Evolutionary conservation across 768 basidiomycete species (phyloP), one percentile per base, ranked within the genome.

Genomic region (Mycena leptocephala): DNA sequence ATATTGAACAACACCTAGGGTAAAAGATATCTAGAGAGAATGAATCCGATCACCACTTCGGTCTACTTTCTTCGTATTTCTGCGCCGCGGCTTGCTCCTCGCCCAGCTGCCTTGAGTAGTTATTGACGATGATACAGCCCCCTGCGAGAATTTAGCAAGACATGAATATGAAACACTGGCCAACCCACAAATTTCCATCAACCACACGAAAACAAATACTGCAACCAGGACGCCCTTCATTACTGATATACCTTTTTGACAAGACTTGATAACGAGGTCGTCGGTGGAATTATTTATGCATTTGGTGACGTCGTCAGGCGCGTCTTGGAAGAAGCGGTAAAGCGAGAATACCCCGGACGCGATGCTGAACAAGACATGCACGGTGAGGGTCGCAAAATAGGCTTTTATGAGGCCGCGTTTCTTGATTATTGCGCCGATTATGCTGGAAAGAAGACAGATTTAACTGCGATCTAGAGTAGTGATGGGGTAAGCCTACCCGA

Each of bases 171-270:
- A 7, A 22, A n/a, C 37, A 20, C 20, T 3, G 46, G 3, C n/a
- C 26, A 70, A 78, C 89, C 72, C 70, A 89, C 90, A 90, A 72
- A 87, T 86, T 78, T 89, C 88, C 76, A 91, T 83, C 74, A 90
- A 78, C 88, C 88, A 90, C 48, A 86, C 83, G 74, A 88, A 67
- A 66, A 90, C 82, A 80, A 89, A 89, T 46, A 88, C 74, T 32
- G 81, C 83, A 75, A 89, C 81, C 76, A 87, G 83, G 61, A 89
- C 83, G 55, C 84, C 86, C 76, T 89, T 89, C 78, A 88, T 76
- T 35, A 90, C 77, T 53, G 83, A 81, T 48, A 86, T 83, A 32
- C 87, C 87, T 58, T 86, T 81, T 33, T 83, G 78, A 80, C 90
- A 91, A 26, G 84, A 70, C 48, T 83, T 80, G 66, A 84, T 75